Percentiles rank a stretch among this genome's conserved stretches.
Evolutionary conservation across 108 stramenopile species (phyloP).

Genomic region (Skeletonema costatum): DNA sequence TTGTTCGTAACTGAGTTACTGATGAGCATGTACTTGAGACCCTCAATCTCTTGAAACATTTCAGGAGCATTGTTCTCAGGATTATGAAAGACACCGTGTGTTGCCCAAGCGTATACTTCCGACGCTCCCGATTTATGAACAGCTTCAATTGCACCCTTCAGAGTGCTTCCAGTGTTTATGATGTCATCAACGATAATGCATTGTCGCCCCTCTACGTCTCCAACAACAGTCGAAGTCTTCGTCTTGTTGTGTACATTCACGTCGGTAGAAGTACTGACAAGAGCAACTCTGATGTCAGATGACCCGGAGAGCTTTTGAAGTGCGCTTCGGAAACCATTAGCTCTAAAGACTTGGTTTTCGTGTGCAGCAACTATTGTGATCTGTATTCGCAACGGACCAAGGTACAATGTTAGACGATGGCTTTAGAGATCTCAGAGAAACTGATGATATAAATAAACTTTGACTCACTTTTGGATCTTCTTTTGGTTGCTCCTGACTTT

Average conservation of each 20-base stretch:
- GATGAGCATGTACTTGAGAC: slow-evolving; percentile 78
- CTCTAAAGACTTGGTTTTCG: slow-evolving; percentile 85
- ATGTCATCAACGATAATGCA: slow-evolving; percentile 91
- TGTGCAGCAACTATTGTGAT: slow-evolving; percentile 86
- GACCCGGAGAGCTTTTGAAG: slow-evolving; percentile 72
- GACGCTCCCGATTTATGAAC: slow-evolving; percentile 69
- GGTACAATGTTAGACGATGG: neutral
- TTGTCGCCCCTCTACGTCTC: slow-evolving; percentile 77
- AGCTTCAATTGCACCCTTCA: slow-evolving; percentile 60
- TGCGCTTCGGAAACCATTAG: slow-evolving; percentile 78
- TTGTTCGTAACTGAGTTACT: slow-evolving; percentile 73
- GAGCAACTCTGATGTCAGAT: slow-evolving; percentile 73
- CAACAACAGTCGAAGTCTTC: slow-evolving; percentile 45
- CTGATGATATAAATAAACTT: neutral
- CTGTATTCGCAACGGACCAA: neutral
- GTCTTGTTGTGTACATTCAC: slow-evolving; percentile 27
- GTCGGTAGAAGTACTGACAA: slow-evolving; percentile 59
- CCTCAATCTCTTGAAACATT: slow-evolving; percentile 60
- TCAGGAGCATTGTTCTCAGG: slow-evolving; percentile 52
- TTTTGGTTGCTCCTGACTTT: neutral
- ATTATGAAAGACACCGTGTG: slow-evolving; percentile 84
- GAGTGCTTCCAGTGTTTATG: slow-evolving; percentile 81
- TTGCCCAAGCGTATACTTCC: slow-evolving; percentile 85
- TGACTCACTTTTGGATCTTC: slow-evolving; percentile 32
- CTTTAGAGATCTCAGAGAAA: neutral